Evolutionary conservation across 176 grass and related monocot species (phyloP).

Genomic region (Zoysia japonica): DNA sequence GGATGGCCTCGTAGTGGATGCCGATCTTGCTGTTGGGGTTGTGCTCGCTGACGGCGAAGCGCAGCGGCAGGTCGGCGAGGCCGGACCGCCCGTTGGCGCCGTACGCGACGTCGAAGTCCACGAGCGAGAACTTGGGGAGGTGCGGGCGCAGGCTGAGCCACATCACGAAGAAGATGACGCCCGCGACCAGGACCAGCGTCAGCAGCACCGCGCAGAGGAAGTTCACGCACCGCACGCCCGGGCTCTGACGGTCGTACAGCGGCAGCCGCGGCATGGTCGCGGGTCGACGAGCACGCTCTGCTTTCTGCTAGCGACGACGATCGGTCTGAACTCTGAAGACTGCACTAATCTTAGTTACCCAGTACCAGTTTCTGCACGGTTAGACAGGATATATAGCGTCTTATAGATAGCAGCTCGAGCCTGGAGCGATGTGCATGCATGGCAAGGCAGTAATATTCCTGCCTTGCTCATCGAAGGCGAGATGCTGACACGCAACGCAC

Average conservation of each 20-base stretch:
- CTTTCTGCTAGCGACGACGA: background rate
- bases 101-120: conserved; percentile 50
- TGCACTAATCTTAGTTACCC: background rate
- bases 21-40: conserved; percentile 86
- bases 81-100: conserved; percentile 38
- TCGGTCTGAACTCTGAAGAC: background rate
- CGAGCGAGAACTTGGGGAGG: conserved; percentile 56
- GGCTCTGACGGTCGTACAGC: conserved; percentile 34
- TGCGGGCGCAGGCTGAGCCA: conserved; percentile 96
- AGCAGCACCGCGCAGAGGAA: conserved; percentile 67
- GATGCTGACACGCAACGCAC: conserved; percentile 28
- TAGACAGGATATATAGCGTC: background rate
- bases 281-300: background rate
- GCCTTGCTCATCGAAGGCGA: conserved; percentile 28
- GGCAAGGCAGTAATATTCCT: conserved; percentile 59
- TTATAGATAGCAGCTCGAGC: conserved; percentile 15
- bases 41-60: conserved; percentile 60
- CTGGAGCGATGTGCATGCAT: background rate
- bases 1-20: conserved; percentile 49
- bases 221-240: conserved; percentile 46
- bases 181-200: conserved; percentile 49
- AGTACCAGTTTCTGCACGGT: background rate
- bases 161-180: conserved; percentile 70
- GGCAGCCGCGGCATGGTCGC: conserved; percentile 11
- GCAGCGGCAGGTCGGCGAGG: conserved; percentile 47